Evolutionary conservation across 345 rosid genomes (phyloP).

Genomic region (Pelargonium nanum): DNA sequence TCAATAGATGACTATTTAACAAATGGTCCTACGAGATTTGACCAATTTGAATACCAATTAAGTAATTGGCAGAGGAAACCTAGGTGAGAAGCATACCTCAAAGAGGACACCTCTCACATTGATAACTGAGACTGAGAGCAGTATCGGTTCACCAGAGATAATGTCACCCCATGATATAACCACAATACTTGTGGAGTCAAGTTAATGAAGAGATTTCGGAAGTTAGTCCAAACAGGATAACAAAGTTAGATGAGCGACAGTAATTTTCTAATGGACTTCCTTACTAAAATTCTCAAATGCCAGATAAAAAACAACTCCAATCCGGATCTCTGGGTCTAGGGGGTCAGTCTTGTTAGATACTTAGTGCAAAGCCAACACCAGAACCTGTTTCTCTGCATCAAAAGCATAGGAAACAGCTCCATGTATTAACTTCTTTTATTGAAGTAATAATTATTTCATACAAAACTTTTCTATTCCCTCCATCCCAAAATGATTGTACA

Average conservation of each 20-base stretch:
- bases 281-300: slow-evolving; percentile 41
- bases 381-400: slow-evolving; percentile 54
- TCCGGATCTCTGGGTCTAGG: slow-evolving; percentile 34
- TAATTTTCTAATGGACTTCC: slow-evolving; percentile 16
- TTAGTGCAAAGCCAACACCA: slow-evolving; percentile 61
- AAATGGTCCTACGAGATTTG: not conserved
- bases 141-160: slow-evolving; percentile 27
- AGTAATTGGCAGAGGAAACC: slow-evolving; percentile 28
- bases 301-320: slow-evolving; percentile 36
- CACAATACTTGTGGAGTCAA: slow-evolving; percentile 32
- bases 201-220: slow-evolving; percentile 21
- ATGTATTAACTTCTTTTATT: slow-evolving; percentile 30
- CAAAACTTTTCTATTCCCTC: too few relatives aligned
- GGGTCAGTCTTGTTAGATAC: slow-evolving; percentile 47
- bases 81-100: slow-evolving; percentile 48
- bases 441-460: slow-evolving; percentile 11
- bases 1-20: not conserved
- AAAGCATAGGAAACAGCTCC: slow-evolving; percentile 41
- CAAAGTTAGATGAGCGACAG: slow-evolving; percentile 17
- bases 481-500: too few relatives aligned
- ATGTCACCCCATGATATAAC: slow-evolving; percentile 29
- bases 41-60: slow-evolving; percentile 10
- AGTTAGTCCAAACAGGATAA: slow-evolving; percentile 2
- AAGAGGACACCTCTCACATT: slow-evolving; percentile 47
- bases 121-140: slow-evolving; percentile 26